Evolutionary conservation across 495 filamentous ascomycete species (phyloP).

Genomic region (Aspergillus baeticus): DNA sequence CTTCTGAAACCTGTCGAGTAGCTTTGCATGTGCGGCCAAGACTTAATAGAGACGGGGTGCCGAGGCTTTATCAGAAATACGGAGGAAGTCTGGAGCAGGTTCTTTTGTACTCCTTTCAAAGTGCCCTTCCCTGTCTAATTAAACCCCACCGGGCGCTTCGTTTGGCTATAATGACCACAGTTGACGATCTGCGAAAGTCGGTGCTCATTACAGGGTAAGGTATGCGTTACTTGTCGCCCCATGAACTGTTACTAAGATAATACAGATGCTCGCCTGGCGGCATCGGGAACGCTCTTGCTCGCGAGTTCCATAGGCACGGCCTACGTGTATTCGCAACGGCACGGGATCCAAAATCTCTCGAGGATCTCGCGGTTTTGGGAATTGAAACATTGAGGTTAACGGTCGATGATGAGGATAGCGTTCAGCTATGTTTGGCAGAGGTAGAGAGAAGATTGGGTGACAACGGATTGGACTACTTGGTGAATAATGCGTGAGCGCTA

Average conservation of each 20-base stretch:
- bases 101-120: too few relatives aligned
- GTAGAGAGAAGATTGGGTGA: constrained; percentile 43
- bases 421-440: constrained; percentile 41
- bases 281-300: constrained; percentile 57
- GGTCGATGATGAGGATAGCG: constrained; percentile 47
- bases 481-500: constrained; percentile 58
- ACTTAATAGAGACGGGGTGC: too few relatives aligned
- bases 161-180: not conserved
- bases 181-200: not conserved
- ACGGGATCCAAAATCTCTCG: constrained; percentile 45
- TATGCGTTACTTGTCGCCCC: not conserved
- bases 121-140: too few relatives aligned
- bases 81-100: too few relatives aligned
- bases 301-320: constrained; percentile 52
- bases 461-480: constrained; percentile 53
- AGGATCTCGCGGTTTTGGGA: constrained; percentile 44
- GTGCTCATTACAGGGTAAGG: constrained; percentile 4
- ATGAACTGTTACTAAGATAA: not conserved
- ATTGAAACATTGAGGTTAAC: constrained; percentile 56
- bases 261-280: constrained; percentile 54
- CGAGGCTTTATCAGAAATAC: too few relatives aligned
- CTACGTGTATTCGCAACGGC: constrained; percentile 59
- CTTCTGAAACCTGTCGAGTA: too few relatives aligned
- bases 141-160: too few relatives aligned
- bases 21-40: too few relatives aligned